A percentile compares a stretch with the other conserved stretches of the same genome.
Conservation (phyloP, 108 stramenopile species). For the Pelagomonas calceolata region DNA sequence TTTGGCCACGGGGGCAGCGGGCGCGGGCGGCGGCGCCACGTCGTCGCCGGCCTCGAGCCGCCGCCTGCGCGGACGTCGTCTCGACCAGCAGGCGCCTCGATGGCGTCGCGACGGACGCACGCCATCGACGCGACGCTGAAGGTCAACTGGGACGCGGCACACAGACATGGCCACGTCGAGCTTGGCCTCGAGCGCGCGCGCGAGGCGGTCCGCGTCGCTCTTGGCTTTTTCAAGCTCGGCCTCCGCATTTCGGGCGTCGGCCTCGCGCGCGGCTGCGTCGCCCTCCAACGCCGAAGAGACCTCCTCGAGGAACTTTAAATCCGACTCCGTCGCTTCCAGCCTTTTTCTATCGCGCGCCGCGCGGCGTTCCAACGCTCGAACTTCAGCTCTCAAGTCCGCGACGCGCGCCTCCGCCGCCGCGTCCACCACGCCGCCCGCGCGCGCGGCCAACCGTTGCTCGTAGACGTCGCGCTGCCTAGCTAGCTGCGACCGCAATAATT, state of each 20-base stretch:
- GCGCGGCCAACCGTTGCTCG: conserved; percentile 14
- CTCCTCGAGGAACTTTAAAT: neutral
- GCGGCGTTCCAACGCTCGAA: neutral
- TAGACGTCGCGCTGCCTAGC: conserved; percentile 26
- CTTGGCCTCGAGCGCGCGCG: neutral
- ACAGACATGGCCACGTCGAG: neutral
- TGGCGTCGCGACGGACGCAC: no score
- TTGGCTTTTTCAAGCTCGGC: neutral
- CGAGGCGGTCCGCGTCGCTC: neutral
- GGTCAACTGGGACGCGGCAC: no score
- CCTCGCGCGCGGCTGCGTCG: neutral
- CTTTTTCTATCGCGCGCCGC: neutral
- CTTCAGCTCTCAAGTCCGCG: neutral
- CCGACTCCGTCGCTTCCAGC: no score
- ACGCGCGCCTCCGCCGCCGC: neutral
- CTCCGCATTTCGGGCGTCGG: neutral
- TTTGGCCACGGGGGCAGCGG: conserved; percentile 5
- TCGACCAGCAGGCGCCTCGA: no score
- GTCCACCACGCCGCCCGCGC: neutral
- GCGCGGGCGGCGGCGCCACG: no score
- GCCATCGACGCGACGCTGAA: no score
- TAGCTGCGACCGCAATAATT: conserved; percentile 26
- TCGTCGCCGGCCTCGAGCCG: no score
- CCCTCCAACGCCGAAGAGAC: neutral
- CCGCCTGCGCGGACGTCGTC: no score